Percentiles rank a stretch among this genome's conserved stretches.
Conservation (phyloP, 1,284 basidiomycete genomes). For the Trametes pubescens region DNA sequence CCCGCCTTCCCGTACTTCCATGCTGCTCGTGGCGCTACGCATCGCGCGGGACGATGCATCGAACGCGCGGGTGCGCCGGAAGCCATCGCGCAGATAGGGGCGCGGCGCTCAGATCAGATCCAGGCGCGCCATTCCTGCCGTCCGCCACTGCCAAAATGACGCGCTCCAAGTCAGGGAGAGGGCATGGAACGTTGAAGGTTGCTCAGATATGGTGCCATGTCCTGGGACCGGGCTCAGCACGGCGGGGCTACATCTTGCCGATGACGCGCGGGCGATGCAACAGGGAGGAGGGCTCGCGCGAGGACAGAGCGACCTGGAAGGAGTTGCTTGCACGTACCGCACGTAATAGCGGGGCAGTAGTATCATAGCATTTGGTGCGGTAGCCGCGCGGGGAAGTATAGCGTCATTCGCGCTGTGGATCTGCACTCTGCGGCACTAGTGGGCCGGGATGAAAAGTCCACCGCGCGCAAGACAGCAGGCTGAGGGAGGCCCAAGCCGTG, state of each 20-base stretch:
- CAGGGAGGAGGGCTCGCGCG: background rate
- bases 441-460: too few relatives aligned
- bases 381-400: too few relatives aligned
- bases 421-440: too few relatives aligned
- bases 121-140: background rate
- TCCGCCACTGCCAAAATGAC: slow-evolving; percentile 2
- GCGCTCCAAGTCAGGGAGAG: background rate
- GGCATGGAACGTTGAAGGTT: background rate
- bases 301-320: background rate
- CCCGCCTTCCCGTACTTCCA: background rate
- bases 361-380: too few relatives aligned
- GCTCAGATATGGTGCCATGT: background rate
- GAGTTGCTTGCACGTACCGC: too few relatives aligned
- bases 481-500: too few relatives aligned
- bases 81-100: background rate
- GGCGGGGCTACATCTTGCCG: background rate
- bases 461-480: too few relatives aligned
- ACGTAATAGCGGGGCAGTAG: too few relatives aligned
- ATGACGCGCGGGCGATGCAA: background rate
- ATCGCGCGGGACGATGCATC: slow-evolving; percentile 7
- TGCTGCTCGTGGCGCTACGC: background rate
- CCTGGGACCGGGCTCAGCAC: background rate
- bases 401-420: too few relatives aligned
- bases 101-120: slow-evolving; percentile 8
- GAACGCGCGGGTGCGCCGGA: background rate